Evolutionary conservation across 2,329 filamentous ascomycete genomes (phyloP).

Genomic region (Aspergillus brunneoviolaceus): DNA sequence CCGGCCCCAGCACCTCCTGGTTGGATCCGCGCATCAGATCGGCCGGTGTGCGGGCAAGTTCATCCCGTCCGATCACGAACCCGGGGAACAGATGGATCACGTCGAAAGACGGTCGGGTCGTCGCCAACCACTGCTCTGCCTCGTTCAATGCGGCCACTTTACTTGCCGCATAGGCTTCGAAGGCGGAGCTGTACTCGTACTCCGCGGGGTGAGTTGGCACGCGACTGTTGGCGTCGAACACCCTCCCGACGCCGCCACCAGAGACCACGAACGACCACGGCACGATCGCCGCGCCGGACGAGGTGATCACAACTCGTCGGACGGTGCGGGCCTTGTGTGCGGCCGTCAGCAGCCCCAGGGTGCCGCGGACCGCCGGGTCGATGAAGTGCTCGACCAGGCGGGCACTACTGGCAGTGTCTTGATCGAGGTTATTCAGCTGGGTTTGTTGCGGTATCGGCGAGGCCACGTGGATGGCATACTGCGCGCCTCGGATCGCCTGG

Average conservation of each 20-base stretch:
- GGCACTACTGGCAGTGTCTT: neutral
- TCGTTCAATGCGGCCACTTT: neutral
- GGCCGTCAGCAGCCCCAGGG: neutral
- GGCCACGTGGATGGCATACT: neutral
- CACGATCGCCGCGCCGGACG: neutral
- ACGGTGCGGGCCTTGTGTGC: neutral
- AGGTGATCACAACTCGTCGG: neutral
- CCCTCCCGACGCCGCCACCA: neutral
- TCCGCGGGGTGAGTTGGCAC: neutral
- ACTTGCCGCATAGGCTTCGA: neutral
- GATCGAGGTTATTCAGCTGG: too few species aligned
- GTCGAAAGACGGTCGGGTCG: neutral
- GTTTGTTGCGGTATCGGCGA: neutral
- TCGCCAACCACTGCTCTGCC: neutral
- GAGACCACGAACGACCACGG: neutral
- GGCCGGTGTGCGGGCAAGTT: neutral
- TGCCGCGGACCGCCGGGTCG: neutral
- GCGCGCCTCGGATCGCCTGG: neutral
- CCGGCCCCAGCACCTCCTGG: neutral
- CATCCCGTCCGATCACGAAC: neutral
- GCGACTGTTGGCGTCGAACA: neutral
- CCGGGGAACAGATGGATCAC: neutral
- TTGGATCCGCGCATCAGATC: neutral
- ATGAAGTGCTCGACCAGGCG: neutral
- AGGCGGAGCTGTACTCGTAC: neutral